phyloP scores from a whole-genome alignment of 2,329 filamentous ascomycete genomes.

The Aspergillus novofumigatus region DNA sequence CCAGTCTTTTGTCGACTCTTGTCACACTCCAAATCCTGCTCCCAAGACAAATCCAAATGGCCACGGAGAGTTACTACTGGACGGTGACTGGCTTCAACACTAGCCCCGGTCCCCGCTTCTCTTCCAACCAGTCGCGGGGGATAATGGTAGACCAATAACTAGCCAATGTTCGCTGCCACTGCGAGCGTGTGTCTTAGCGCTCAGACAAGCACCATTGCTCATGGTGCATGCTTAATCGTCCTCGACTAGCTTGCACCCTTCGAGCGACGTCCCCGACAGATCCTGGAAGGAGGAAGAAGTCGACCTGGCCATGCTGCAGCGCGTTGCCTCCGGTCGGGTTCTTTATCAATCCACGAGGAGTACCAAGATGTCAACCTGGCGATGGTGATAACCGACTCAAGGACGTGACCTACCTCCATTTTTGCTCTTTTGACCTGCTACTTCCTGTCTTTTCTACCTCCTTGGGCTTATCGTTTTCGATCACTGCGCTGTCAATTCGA shows the following conservation, averaged over 20 bases:
- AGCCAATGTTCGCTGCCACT: not conserved
- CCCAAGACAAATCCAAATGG: not conserved
- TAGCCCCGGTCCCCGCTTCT: not conserved
- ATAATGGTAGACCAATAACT: not conserved
- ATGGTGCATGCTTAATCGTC: constrained; percentile 10
- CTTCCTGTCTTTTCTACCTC: not conserved
- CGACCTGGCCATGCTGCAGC: not conserved
- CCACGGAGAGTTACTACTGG: not conserved
- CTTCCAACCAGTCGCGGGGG: not conserved
- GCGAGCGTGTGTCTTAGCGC: constrained; percentile 12
- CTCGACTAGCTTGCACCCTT: constrained; percentile 1
- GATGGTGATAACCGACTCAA: not conserved
- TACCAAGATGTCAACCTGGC: not conserved
- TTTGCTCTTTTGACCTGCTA: not conserved
- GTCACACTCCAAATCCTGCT: constrained; percentile 6
- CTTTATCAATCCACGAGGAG: constrained; percentile 9
- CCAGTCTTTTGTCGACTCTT: constrained; percentile 18
- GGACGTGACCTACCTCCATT: not conserved
- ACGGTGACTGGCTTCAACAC: not conserved
- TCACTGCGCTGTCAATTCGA: constrained; percentile 5
- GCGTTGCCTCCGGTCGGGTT: not conserved
- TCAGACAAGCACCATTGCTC: constrained; percentile 6
- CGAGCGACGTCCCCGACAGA: not conserved
- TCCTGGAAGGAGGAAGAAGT: not conserved
- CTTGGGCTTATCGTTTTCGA: not conserved